These are phyloP conservation scores for Pseudocercospora ulei DNA, from an alignment of 2,329 filamentous ascomycete species.

Conservation along the genomic window DNA sequence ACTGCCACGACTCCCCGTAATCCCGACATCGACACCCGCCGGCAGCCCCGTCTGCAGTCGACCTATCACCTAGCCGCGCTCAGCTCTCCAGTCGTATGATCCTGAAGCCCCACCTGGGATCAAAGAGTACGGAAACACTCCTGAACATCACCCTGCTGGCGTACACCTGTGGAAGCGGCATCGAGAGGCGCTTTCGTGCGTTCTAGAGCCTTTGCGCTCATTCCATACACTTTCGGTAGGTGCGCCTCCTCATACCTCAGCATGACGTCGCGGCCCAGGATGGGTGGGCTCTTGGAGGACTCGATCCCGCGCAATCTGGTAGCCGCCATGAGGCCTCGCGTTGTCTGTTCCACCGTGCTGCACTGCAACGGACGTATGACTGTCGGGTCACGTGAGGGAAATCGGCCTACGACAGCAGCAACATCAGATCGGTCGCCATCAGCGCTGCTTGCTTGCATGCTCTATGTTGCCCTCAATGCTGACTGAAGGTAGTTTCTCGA, in stretches of 20 bases:
- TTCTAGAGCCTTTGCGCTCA: constrained; percentile 31
- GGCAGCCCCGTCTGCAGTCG: constrained; percentile 6
- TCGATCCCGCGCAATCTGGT: neutral
- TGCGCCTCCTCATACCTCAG: constrained; percentile 11
- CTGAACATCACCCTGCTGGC: constrained; percentile 8
- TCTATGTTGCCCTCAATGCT: constrained; percentile 4
- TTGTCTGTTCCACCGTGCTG: no score
- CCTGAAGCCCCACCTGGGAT: constrained; percentile 12
- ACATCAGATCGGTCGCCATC: neutral
- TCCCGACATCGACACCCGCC: constrained; percentile 1
- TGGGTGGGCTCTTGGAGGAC: neutral
- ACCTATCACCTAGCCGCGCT: neutral
- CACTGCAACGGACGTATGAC: neutral
- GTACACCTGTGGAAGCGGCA: constrained; percentile 2
- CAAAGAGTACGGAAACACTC: constrained; percentile 15
- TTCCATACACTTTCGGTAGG: constrained; percentile 28
- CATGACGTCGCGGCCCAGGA: neutral
- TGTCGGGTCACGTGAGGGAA: constrained; percentile 16
- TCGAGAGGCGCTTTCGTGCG: constrained; percentile 17
- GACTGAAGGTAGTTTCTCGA: constrained; percentile 19
- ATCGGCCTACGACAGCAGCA: constrained; percentile 1
- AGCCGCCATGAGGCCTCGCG: no score
- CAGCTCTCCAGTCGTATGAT: constrained; percentile 18
- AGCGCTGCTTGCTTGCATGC: neutral
- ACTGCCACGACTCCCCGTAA: neutral